Percentiles rank a stretch among this genome's conserved stretches.
phyloP scores from a whole-genome alignment of 768 basidiomycete genomes.

The Tylopilus intermedius region DNA sequence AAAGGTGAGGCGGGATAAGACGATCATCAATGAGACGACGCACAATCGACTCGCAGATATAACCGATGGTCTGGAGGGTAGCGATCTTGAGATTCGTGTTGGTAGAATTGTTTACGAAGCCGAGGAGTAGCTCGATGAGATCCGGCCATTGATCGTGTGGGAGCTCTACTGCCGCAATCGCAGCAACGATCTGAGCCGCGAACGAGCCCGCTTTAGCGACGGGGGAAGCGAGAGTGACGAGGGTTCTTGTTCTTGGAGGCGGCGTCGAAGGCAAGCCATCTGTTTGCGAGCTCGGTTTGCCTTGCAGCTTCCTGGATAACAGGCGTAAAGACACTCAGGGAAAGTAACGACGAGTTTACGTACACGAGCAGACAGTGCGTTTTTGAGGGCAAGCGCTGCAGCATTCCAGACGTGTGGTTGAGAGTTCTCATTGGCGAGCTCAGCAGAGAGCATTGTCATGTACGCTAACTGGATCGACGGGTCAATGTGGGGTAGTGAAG shows the following conservation, averaged over 20 bases:
- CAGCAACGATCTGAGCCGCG: constrained; percentile 90
- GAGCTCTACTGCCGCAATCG: constrained; percentile 90
- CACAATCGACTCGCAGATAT: constrained; percentile 95
- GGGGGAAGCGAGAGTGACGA: constrained; percentile 75
- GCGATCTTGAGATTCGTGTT: constrained; percentile 77
- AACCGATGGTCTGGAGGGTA: constrained; percentile 92
- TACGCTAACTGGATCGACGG: constrained; percentile 68
- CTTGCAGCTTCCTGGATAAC: constrained; percentile 61
- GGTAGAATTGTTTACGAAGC: constrained; percentile 71
- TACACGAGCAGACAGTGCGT: constrained; percentile 86
- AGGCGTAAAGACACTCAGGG: constrained; percentile 15
- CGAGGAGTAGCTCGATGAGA: constrained; percentile 81
- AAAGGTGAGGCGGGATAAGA: constrained; percentile 5
- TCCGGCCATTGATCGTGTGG: constrained; percentile 86
- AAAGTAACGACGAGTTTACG: constrained; percentile 34
- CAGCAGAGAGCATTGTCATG: constrained; percentile 83
- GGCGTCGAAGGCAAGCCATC: constrained; percentile 76
- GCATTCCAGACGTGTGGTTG: constrained; percentile 81
- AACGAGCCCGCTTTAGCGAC: constrained; percentile 73
- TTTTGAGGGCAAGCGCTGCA: constrained; percentile 96
- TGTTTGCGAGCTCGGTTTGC: constrained; percentile 67
- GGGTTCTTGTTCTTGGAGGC: constrained; percentile 65
- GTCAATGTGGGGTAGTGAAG: constrained; percentile 8
- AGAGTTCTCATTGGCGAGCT: constrained; percentile 72
- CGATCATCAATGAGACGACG: constrained; percentile 34